Base-by-base conservation (phyloP, 805 yeast genomes). In the Scheffersomyces lignosus region DNA sequence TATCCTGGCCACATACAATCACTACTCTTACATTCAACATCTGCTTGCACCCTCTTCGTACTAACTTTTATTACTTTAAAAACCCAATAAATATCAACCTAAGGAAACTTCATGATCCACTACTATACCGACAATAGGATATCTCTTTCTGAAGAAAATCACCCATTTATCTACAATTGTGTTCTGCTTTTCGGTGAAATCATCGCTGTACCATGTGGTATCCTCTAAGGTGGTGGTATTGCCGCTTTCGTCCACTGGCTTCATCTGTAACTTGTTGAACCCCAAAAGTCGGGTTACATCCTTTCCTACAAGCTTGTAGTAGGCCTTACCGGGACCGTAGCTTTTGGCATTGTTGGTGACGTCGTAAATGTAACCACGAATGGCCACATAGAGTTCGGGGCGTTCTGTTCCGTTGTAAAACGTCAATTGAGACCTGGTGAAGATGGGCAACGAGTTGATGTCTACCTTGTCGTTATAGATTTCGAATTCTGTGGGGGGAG, bases 261-360 rank as follows among this genome's bases (percentile, higher is more conserved):
- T 49, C 31, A 63, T 37, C 28, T 48, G 51, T 18, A 66, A 49
- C 33, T 52, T 74, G 36, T 87, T 80, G 50, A 81, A 76, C 2
- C 86, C 96, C 36, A 87, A 64, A 2, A 91, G 83, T 40, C 93
- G 65, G 23, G 87, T 77, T 15, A 87, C 86, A 48, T 87, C 96
- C 44, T 75, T 78, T 4, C 91, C 96, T 7, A 80, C 86, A 28
- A 87, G 70, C 5, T 71, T 77, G 50, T 79, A 80, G 59, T 87
- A 88, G 15, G 82, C 80, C 41, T 78, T 76, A 0, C 89, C 90
- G 3, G 83, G 82, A 0, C 95, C 96, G 54, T 87, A 87, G 27
- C 81, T 81, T 12, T 73, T 77, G 9, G 57, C 48, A 52, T 87
- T 87, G 31, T 65, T 54, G 0, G 86, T 74, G 7, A 88, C 96